Conservation (phyloP, 192 early-diverging fungal genomes). For the Coemansia sp. region DNA sequence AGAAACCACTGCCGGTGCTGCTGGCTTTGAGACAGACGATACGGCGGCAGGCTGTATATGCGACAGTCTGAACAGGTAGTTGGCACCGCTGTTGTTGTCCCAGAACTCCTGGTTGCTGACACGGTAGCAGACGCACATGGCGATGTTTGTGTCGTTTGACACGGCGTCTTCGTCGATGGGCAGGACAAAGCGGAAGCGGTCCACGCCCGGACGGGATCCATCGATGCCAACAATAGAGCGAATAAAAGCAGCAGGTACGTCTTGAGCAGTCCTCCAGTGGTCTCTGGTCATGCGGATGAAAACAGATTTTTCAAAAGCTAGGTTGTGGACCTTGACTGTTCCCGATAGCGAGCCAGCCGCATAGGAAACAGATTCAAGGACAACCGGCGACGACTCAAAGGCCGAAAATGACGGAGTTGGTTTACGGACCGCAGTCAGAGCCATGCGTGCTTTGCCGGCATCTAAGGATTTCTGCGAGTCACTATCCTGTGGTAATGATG, state of each 20-base stretch:
- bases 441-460: neutral
- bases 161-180: slow-evolving; percentile 31
- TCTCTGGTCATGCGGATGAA: slow-evolving; percentile 73
- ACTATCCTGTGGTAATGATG: neutral
- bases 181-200: slow-evolving; percentile 72
- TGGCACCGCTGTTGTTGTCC: slow-evolving; percentile 91
- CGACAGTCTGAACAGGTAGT: slow-evolving; percentile 67
- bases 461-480: neutral
- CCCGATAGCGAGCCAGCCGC: slow-evolving; percentile 57
- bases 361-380: slow-evolving; percentile 59
- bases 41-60: neutral
- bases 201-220: slow-evolving; percentile 52
- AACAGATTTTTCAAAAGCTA: slow-evolving; percentile 83
- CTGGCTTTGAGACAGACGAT: neutral
- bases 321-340: slow-evolving; percentile 78
- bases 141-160: slow-evolving; percentile 37
- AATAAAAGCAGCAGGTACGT: slow-evolving; percentile 66
- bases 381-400: slow-evolving; percentile 54
- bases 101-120: slow-evolving; percentile 77
- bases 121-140: slow-evolving; percentile 66
- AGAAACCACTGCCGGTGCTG: slow-evolving; percentile 2
- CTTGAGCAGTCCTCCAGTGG: slow-evolving; percentile 71
- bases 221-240: slow-evolving; percentile 55
- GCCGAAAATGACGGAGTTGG: slow-evolving; percentile 36
- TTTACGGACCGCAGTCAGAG: slow-evolving; percentile 26